A percentile compares a stretch with the other conserved stretches of the same genome.
Conservation (phyloP, 257 asterid genomes). For the Nemophila menziesii region DNA sequence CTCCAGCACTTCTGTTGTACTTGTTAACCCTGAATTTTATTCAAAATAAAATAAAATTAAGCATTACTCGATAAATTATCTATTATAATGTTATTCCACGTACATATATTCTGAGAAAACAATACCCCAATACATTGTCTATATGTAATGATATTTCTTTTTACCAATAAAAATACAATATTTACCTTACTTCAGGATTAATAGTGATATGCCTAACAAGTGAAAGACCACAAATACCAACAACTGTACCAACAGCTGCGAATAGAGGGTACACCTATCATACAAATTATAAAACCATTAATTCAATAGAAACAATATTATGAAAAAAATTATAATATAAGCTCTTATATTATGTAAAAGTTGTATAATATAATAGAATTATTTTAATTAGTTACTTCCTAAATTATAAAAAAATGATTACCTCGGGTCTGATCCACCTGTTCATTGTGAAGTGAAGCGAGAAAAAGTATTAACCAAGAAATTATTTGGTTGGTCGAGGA, state of each 20-base stretch:
- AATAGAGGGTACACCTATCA: constrained; percentile 30
- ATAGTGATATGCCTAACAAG: constrained; percentile 25
- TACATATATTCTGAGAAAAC: too few relatives aligned
- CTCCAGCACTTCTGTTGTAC: constrained; percentile 33
- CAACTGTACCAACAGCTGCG: constrained; percentile 23
- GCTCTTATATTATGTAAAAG: too few relatives aligned
- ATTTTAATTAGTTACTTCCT: background rate
- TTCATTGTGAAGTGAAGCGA: constrained; percentile 22
- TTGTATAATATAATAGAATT: too few relatives aligned
- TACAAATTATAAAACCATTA: background rate
- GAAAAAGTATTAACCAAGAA: constrained; percentile 7
- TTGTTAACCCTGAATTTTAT: constrained; percentile 16
- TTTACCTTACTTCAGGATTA: constrained; percentile 40
- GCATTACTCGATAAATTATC: too few relatives aligned
- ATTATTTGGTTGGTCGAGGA: constrained; percentile 1
- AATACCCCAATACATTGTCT: too few relatives aligned
- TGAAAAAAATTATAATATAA: too few relatives aligned
- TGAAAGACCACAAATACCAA: constrained; percentile 29
- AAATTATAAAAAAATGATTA: background rate
- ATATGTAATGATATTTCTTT: too few relatives aligned
- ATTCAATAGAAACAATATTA: too few relatives aligned
- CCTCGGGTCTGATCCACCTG: constrained; percentile 35
- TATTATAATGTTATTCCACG: too few relatives aligned
- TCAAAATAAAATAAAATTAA: too few relatives aligned
- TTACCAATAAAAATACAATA: background rate